Percentiles rank a stretch among this genome's conserved stretches.
These are phyloP conservation scores for Powellomyces hirtus DNA, from an alignment of 192 early-diverging fungal species.

Conservation along the genomic window DNA sequence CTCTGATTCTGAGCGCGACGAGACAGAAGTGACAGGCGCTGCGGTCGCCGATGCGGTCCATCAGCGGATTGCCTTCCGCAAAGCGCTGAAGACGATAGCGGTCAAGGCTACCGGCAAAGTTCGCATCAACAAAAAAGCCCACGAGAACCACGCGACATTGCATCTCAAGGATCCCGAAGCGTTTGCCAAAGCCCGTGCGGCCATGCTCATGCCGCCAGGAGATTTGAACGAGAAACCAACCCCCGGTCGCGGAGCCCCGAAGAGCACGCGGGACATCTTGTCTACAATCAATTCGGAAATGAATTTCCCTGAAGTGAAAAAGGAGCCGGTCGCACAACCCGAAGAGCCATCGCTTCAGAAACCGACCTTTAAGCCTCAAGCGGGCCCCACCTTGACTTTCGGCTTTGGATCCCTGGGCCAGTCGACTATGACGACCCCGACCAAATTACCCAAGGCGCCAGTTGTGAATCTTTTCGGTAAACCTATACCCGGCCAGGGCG, in stretches of 20 bases:
- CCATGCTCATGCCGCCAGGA: constrained; percentile 9
- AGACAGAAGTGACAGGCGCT: background rate
- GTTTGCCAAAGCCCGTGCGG: constrained; percentile 6
- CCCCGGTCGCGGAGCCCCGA: background rate
- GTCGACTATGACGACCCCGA: background rate
- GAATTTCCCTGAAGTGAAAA: background rate
- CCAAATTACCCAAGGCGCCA: background rate
- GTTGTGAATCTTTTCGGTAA: background rate
- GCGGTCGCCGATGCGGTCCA: background rate
- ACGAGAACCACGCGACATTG: background rate
- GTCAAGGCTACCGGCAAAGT: background rate
- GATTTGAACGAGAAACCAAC: background rate
- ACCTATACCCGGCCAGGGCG: background rate
- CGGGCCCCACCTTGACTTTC: background rate
- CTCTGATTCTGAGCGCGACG: constrained; percentile 10
- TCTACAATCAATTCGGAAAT: constrained; percentile 1
- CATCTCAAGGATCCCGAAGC: constrained; percentile 15
- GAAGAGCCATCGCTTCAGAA: background rate
- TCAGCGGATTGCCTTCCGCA: background rate
- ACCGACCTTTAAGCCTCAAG: background rate
- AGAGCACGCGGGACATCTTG: background rate
- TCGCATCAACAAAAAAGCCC: background rate
- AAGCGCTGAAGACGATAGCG: background rate
- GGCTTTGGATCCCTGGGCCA: background rate
- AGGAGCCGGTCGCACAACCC: background rate